Evolutionary conservation across 768 basidiomycete species (phyloP), one percentile per base, ranked within the genome.

Genomic region (Boletus fagicola): DNA sequence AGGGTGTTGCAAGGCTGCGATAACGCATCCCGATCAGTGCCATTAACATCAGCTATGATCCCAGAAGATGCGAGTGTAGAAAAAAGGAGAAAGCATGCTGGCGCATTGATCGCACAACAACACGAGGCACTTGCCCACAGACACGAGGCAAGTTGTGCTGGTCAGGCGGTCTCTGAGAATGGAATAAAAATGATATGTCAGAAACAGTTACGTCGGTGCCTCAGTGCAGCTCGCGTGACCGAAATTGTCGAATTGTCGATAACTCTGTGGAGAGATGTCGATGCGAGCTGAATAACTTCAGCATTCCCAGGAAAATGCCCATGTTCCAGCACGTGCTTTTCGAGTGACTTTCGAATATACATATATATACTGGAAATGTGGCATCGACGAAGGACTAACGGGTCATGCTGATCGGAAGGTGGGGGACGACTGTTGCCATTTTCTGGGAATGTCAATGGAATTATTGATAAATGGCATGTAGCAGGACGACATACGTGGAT

Each of bases 401-500:
- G 22, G 22, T 48, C 20, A 33, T 26, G 16, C 11, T 46, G 39
- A 42, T 31, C 22, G 26, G 22, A 40, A 8, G 22, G 58, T 42
- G 53, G 22, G 18, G 28, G 26, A 30, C 15, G 26, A 15, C 5
- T 48, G 15, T 33, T 42, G 49, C 50, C 35, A 46, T 43, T 18
- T 38, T 40, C 42, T 48, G 33, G 16, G 20, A 26, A 38, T 28
- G 24, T 52, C 22, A 24, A 35, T 53, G n/a, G 1, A 6, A 38
- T 49, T 5, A n/a, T 24, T 44, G 53, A 22, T 13, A 16, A 16
- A 31, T 4, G 31, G 13, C 18, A 48, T 45, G 28, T 8, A n/a
- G 35, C 22, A 53, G 16, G 42, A 24, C 8, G 51, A 61, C 67
- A 40, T 47, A 70, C 66, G 45, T 58, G 51, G 9, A 45, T 45